Percentiles rank a stretch among this genome's conserved stretches.
Conservation (phyloP, 2,329 filamentous ascomycete species). For the Colletotrichum incanum region DNA sequence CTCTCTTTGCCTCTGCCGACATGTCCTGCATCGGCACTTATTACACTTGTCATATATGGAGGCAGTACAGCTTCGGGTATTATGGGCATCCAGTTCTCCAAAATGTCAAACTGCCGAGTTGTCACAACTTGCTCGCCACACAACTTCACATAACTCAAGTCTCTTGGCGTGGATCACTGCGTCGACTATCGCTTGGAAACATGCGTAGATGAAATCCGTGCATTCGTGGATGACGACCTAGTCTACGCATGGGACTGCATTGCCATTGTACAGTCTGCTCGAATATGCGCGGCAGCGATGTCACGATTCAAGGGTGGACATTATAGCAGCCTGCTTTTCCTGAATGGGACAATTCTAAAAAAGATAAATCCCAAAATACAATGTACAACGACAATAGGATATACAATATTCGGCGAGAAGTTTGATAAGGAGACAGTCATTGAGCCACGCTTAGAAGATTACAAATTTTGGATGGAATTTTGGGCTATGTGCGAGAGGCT, state of each 20-base stretch:
- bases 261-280: conserved; percentile 45
- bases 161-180: conserved; percentile 60
- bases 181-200: conserved; percentile 61
- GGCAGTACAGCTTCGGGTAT: conserved; percentile 71
- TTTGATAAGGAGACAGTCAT: conserved; percentile 46
- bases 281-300: conserved; percentile 51
- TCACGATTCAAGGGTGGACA: conserved; percentile 40
- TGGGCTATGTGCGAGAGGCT: conserved; percentile 53
- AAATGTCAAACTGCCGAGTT: conserved; percentile 57
- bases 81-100: conserved; percentile 63
- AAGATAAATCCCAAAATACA: conserved; percentile 56
- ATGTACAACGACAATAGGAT: conserved; percentile 53
- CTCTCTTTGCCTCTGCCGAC: conserved; percentile 47
- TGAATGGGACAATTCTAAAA: conserved; percentile 50
- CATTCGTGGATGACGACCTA: conserved; percentile 47
- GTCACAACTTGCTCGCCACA: conserved; percentile 56
- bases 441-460: conserved; percentile 50
- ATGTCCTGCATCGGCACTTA: neutral
- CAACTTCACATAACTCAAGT: conserved; percentile 58
- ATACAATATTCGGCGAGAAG: conserved; percentile 57
- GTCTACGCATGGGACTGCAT: conserved; percentile 56
- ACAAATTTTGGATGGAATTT: conserved; percentile 55
- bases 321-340: conserved; percentile 53
- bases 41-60: conserved; percentile 58
- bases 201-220: conserved; percentile 45